A percentile compares a stretch with the other conserved stretches of the same genome.
Evolutionary conservation across 148 eudicot genomes (phyloP).

Genomic region (Rhododendron simsii): DNA sequence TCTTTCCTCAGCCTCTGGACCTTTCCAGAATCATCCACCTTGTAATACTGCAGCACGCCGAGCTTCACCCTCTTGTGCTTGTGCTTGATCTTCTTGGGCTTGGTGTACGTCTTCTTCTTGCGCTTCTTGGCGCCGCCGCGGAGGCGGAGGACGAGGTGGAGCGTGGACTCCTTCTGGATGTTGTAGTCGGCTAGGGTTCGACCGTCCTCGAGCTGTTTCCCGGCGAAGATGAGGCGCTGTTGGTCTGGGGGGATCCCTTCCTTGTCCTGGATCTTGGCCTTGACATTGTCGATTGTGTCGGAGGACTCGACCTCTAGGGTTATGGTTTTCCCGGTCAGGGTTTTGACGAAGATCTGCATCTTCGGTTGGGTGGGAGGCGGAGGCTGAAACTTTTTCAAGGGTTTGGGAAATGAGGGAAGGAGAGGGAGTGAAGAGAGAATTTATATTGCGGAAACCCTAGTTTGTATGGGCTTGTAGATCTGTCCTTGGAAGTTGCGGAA

Average conservation of each 20-base stretch:
- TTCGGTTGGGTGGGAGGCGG: background rate
- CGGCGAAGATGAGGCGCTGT: conserved; percentile 26
- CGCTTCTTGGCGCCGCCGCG: conserved; percentile 35
- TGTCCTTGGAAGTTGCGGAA: background rate
- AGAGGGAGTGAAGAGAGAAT: background rate
- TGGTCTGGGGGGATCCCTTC: conserved; percentile 26
- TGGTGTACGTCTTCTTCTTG: conserved; percentile 40
- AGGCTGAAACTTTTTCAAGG: background rate
- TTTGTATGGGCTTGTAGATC: background rate
- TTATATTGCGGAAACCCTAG: background rate
- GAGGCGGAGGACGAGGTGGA: conserved; percentile 29
- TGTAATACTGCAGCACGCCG: conserved; percentile 31
- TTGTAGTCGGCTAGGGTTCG: conserved; percentile 30
- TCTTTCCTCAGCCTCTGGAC: conserved; percentile 32
- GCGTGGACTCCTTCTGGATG: conserved; percentile 35
- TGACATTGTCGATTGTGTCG: conserved; percentile 24
- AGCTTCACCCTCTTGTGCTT: conserved; percentile 36
- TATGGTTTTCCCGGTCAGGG: conserved; percentile 28
- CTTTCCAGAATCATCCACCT: conserved; percentile 34
- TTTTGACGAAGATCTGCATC: conserved; percentile 34
- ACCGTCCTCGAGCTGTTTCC: conserved; percentile 27
- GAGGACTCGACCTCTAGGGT: conserved; percentile 22
- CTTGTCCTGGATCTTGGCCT: conserved; percentile 22
- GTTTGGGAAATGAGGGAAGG: background rate
- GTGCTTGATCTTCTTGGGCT: conserved; percentile 42